These are phyloP conservation scores for Dentipellis fragilis DNA, from an alignment of 768 basidiomycete species.

Conservation along the genomic window DNA sequence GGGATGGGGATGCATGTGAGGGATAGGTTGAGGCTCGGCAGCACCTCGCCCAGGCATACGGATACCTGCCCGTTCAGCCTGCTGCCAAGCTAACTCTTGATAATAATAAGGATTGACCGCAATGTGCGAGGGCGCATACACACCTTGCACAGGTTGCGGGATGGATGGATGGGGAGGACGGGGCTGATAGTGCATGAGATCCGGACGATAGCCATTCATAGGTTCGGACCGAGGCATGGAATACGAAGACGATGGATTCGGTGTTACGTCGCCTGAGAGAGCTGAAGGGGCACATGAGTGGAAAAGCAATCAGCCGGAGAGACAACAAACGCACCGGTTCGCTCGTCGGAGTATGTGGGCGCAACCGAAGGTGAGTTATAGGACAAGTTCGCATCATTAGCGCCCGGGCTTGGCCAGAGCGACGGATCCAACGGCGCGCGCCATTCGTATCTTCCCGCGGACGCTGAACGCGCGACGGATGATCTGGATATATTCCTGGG, in stretches of 20 bases:
- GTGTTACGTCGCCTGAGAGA: conserved; percentile 6
- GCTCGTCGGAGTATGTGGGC: conserved; percentile 48
- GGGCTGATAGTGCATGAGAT: not conserved
- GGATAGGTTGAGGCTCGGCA: conserved; percentile 18
- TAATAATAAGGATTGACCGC: not conserved
- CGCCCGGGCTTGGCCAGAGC: conserved; percentile 24
- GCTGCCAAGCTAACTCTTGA: conserved; percentile 36
- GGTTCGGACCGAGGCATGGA: not conserved
- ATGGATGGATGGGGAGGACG: not conserved
- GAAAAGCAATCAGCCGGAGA: conserved; percentile 4
- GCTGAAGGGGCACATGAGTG: conserved; percentile 2
- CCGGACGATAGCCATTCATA: not conserved
- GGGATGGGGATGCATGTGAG: conserved; percentile 22
- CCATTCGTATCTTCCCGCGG: conserved; percentile 13
- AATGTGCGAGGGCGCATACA: not conserved
- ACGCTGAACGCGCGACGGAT: conserved; percentile 8
- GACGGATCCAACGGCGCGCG: conserved; percentile 17
- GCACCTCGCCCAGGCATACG: conserved; percentile 45
- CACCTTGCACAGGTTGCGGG: not conserved
- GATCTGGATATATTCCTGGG: conserved; percentile 18
- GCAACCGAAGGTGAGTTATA: conserved; percentile 35
- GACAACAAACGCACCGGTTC: conserved; percentile 34
- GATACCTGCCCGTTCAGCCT: conserved; percentile 43
- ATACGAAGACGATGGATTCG: conserved; percentile 3
- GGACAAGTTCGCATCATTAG: conserved; percentile 21